phyloP scores from a whole-genome alignment of 176 grass and related monocot genomes.

The Lolium rigidum region DNA sequence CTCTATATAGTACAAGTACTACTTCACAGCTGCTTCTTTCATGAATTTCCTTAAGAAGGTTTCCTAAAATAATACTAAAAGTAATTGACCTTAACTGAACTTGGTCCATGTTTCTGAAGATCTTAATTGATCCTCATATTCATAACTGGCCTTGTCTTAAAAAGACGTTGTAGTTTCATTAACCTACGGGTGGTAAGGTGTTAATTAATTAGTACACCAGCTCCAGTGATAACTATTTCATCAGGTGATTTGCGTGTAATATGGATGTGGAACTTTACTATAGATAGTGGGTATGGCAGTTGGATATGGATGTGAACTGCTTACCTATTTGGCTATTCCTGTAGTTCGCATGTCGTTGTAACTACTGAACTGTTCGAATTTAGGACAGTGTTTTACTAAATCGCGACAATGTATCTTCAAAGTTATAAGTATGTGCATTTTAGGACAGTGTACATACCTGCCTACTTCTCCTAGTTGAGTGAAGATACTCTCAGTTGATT shows the following conservation, averaged over 20 bases:
- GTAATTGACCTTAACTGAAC: not conserved
- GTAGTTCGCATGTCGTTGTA: too few species aligned
- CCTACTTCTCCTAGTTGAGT: not conserved
- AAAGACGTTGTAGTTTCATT: too few species aligned
- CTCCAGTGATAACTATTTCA: not conserved
- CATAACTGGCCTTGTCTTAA: too few species aligned
- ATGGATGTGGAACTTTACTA: not conserved
- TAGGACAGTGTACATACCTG: not conserved
- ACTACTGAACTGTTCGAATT: not conserved
- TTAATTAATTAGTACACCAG: not conserved
- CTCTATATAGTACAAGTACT: not conserved
- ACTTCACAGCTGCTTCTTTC: not conserved
- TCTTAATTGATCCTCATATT: too few species aligned
- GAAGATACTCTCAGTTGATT: not conserved
- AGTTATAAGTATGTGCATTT: not conserved
- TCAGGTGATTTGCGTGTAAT: not conserved
- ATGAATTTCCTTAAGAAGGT: not conserved
- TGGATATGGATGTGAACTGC: not conserved
- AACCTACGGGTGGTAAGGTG: not conserved
- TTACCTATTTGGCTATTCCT: not conserved
- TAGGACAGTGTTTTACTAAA: not conserved
- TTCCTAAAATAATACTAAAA: not conserved
- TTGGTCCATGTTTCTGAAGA: too few species aligned
- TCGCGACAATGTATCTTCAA: not conserved
- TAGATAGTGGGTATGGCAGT: not conserved